Evolutionary conservation across 139 green algal genomes (phyloP), one percentile per base, ranked within the genome.

Genomic region (Chlorella sp.): DNA sequence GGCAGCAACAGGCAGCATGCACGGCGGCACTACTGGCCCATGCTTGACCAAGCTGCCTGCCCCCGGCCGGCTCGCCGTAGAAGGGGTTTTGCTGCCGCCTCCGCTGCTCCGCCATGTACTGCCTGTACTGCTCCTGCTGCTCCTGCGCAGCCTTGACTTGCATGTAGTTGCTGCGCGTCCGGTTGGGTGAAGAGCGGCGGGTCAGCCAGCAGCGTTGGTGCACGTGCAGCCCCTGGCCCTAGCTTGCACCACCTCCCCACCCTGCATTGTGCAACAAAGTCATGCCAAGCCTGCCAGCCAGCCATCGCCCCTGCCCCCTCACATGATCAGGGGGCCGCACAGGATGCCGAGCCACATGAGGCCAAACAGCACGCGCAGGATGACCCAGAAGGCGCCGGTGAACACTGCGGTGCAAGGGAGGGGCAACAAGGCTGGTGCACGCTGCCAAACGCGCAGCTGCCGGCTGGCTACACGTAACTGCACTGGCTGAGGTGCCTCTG

Each of bases 51-150:
- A 22, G 34, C 43, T 13, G 32, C n/a, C 28, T 24, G 68, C 68
- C n/a, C 9, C 32, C 32, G 32, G 48, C 1, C 7, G 0, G 14
- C 11, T 22, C 54, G 36, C 77, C 77, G 58, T 73, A 46, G 22
- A 83, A 73, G 13, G 77, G 77, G 77, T 83, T 69, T n/a, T 44
- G 34, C 58, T 73, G 58, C 28, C 60, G 60, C 51, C 77, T 60
- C 77, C 54, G 56, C 77, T 83, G 77, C 77, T 83, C 77, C 60
- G 40, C 28, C 8, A 46, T 64, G 60, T 83, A 83, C 77, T 83
- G 60, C 30, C 77, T 28, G 77, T 83, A 83, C 77, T 64, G 77
- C 77, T 56, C 40, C 77, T 83, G 56, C 77, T 83, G 77, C 77
- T 83, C 77, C 26, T 30, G 34, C 43, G 73, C 44, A 60, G 65